Evolutionary conservation across 228 moss, liverwort and hornwort genomes (phyloP).

Genomic region (Sphagnum magellanicum): DNA sequence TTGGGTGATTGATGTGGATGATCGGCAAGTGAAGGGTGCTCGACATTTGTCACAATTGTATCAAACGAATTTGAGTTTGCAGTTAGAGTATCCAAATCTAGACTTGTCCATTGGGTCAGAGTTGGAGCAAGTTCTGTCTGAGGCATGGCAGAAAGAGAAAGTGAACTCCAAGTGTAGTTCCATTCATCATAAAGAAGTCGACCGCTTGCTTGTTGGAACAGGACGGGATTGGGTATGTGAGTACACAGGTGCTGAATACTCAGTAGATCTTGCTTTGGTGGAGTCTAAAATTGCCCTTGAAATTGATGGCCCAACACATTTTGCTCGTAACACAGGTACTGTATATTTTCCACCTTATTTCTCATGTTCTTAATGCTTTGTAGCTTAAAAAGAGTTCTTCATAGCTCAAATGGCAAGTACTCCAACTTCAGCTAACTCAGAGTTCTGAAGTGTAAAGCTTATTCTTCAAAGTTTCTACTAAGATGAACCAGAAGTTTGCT

Average conservation of each 20-base stretch:
- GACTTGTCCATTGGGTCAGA: conserved; percentile 17
- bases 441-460: not conserved
- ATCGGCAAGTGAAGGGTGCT: conserved; percentile 13
- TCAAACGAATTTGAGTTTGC: conserved; percentile 55
- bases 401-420: too few relatives aligned
- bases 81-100: conserved; percentile 52
- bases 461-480: not conserved
- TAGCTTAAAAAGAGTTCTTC: too few relatives aligned
- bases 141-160: conserved; percentile 65
- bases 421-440: not conserved
- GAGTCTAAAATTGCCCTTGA: conserved; percentile 64
- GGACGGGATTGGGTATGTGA: conserved; percentile 68
- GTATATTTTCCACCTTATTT: not conserved
- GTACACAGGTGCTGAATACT: conserved; percentile 60
- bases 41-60: conserved; percentile 71
- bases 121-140: conserved; percentile 30
- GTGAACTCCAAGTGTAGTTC: conserved; percentile 42
- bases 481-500: not conserved
- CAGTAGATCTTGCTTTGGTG: conserved; percentile 71
- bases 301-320: conserved; percentile 85
- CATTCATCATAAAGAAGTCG: conserved; percentile 78
- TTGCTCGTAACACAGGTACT: conserved; percentile 70
- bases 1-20: conserved; percentile 6
- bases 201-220: conserved; percentile 66
- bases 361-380: not conserved